Evolutionary conservation across 179 eudicot species (phyloP), one percentile per base, ranked within the genome.

Genomic region (Patellifolia procumbens): DNA sequence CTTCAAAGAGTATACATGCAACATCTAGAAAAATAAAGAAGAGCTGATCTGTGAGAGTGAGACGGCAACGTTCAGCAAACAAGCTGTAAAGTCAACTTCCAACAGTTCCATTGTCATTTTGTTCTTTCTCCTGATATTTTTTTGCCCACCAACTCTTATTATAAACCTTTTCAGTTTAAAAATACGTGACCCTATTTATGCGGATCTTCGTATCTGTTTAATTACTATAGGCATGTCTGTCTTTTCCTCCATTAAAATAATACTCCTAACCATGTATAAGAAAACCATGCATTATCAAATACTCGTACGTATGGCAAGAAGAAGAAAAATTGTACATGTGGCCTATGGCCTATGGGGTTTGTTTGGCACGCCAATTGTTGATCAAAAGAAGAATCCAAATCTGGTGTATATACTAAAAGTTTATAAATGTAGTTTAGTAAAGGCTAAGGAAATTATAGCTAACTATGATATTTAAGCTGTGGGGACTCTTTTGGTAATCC

Each of bases 21-120:
- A 68, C 10, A 26, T 12, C 17, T 17, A 34, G 15, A 19, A 63
- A 63, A 34, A 35, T 37, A 35, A 32, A 7, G 7, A 66, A 9
- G 4, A 0, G 35, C 17, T 24, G 52, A 37, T 68, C 56, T 17
- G 17, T 51, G 0, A 1, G 12, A 9, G 51, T 22, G 31, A 45
- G 51, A 26, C 24, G 24, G 19, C n/a, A 67, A 13, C 12, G 13
- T 29, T 46, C 10, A 68, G 37, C 37, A 68, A 63, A 9, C 72
- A 72, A 73, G 52, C 84, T 82, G 87, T 82, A 70, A 86, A 87
- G 89, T 84, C 89, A 84, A 87, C 80, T 78, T 76, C 75, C 68
- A 66, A 68, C 85, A 75, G 76, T 78, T 78, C 77, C 55, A 20
- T 31, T 35, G 63, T 62, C 72, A 55, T 81, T 22, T 81, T 52